Conservation (phyloP, 352 stramenopile species). For the Phytophthora kernoviae region DNA sequence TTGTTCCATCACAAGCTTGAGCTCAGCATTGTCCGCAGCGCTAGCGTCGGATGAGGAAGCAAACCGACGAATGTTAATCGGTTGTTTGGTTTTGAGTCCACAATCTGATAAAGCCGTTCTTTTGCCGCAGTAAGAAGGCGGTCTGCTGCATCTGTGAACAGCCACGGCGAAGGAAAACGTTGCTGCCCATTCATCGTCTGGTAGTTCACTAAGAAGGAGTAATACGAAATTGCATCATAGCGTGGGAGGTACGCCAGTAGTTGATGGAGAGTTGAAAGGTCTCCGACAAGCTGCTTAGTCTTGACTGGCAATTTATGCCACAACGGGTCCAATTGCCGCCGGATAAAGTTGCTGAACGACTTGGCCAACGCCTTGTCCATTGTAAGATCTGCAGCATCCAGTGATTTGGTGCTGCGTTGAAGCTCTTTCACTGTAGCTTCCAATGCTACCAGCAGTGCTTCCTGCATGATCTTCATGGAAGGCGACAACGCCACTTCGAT, state of each 20-base stretch:
- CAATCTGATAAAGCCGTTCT: conserved; percentile 90
- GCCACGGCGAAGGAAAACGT: conserved; percentile 92
- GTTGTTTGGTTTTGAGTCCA: conserved; percentile 56
- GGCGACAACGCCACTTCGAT: conserved; percentile 92
- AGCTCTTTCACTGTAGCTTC: conserved; percentile 95
- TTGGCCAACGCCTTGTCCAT: conserved; percentile 95
- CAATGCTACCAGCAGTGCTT: conserved; percentile 92
- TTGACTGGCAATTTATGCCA: conserved; percentile 95
- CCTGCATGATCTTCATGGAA: conserved; percentile 94
- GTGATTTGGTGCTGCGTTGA: conserved; percentile 84
- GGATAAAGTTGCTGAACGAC: conserved; percentile 62
- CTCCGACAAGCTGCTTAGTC: conserved; percentile 94
- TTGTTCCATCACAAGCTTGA: conserved; percentile 80
- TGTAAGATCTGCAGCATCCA: conserved; percentile 84
- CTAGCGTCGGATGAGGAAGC: conserved; percentile 6
- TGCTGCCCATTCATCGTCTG: conserved; percentile 87
- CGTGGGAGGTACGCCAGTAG: conserved; percentile 93
- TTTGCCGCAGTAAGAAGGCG: conserved; percentile 93
- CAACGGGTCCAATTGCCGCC: conserved; percentile 95
- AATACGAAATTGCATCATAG: conserved; percentile 97
- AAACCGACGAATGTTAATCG: conserved; percentile 41
- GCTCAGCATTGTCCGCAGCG: conserved; percentile 35
- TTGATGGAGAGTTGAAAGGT: conserved; percentile 78
- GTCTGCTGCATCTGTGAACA: conserved; percentile 94
- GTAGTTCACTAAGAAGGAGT: conserved; percentile 92